A percentile compares a stretch with the other conserved stretches of the same genome.
phyloP scores from a whole-genome alignment of 352 stramenopile species.

The Peronosclerospora sorghi region DNA sequence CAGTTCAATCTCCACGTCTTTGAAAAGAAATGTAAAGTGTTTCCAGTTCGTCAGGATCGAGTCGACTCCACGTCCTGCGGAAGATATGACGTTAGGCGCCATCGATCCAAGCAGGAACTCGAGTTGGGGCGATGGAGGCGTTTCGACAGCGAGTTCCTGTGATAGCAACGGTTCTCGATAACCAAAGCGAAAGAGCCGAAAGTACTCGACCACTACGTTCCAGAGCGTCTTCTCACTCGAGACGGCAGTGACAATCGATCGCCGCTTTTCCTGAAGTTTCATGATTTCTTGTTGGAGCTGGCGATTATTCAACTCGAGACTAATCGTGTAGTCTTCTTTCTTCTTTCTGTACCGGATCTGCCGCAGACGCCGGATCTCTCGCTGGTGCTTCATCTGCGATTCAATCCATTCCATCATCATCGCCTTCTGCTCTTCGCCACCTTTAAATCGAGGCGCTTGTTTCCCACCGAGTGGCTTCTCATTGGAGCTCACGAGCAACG shows the following conservation, averaged over 20 bases:
- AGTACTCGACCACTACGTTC: constrained; percentile 17
- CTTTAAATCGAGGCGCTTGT: constrained; percentile 1
- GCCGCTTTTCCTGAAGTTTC: constrained; percentile 6
- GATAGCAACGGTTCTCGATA: neutral
- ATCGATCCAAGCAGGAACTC: constrained; percentile 5
- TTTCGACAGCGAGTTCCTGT: neutral
- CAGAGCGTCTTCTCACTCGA: constrained; percentile 7
- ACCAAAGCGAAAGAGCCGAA: constrained; percentile 12
- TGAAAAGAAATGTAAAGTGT: constrained; percentile 5
- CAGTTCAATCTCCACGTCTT: constrained; percentile 6
- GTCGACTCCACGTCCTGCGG: constrained; percentile 2
- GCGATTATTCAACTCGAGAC: neutral
- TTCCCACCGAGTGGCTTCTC: neutral
- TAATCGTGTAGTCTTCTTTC: constrained; percentile 4
- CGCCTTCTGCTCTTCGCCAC: neutral
- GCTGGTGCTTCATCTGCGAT: constrained; percentile 1
- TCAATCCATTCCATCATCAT: constrained; percentile 5
- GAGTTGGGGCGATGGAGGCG: neutral
- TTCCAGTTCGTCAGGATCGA: constrained; percentile 8
- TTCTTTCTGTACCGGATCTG: constrained; percentile 18
- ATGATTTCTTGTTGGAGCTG: constrained; percentile 5
- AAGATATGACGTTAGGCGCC: constrained; percentile 4
- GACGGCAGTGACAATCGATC: neutral
- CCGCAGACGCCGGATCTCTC: constrained; percentile 8
- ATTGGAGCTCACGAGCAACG: constrained; percentile 5